Evolutionary conservation across 306 rosid species (phyloP).

Genomic region (Mimosa bimucronata): DNA sequence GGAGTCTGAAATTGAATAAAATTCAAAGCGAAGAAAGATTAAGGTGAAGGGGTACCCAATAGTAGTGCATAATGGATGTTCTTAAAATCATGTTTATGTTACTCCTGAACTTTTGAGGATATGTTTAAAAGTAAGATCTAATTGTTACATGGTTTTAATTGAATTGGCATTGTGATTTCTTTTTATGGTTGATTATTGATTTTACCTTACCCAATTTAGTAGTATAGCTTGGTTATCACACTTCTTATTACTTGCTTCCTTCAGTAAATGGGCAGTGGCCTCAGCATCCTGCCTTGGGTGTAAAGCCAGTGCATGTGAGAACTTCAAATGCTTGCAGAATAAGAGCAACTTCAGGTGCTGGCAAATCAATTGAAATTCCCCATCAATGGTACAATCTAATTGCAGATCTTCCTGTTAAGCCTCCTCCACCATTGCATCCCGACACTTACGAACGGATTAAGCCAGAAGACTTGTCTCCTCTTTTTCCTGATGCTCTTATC

Average conservation of each 20-base stretch:
- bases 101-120: not conserved
- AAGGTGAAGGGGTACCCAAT: not conserved
- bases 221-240: slow-evolving; percentile 3
- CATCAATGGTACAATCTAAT: slow-evolving; percentile 83
- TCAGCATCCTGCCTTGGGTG: slow-evolving; percentile 44
- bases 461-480: slow-evolving; percentile 82
- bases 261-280: slow-evolving; percentile 65
- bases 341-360: slow-evolving; percentile 60
- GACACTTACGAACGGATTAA: slow-evolving; percentile 69
- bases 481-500: slow-evolving; percentile 77
- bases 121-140: not conserved
- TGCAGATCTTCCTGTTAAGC: slow-evolving; percentile 87
- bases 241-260: slow-evolving; percentile 22
- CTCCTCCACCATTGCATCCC: slow-evolving; percentile 92
- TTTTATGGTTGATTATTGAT: slow-evolving; percentile 14
- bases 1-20: not conserved
- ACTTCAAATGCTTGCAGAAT: slow-evolving; percentile 54
- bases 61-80: not conserved
- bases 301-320: slow-evolving; percentile 51
- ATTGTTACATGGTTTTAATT: slow-evolving; percentile 1
- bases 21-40: not conserved
- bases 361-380: slow-evolving; percentile 62
- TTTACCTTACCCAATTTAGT: slow-evolving; percentile 12
- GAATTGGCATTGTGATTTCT: slow-evolving; percentile 28
- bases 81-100: not conserved